Evolutionary conservation across 2,329 filamentous ascomycete species (phyloP).

Genomic region (Lecanosticta acicola): DNA sequence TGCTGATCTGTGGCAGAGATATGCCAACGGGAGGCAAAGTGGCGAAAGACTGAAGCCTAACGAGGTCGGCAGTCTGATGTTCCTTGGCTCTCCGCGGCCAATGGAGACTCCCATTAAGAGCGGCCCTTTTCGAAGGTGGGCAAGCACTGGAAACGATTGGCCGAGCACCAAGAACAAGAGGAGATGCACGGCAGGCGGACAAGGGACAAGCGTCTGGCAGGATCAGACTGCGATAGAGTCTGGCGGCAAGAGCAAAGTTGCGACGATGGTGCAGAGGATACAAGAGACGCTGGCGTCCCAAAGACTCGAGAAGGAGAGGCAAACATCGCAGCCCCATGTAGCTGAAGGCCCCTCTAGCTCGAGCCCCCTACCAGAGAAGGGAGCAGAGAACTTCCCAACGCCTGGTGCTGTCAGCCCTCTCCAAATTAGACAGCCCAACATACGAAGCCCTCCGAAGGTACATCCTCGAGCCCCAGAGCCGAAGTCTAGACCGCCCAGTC

Average conservation of each 20-base stretch:
- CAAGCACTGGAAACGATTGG: constrained; percentile 47
- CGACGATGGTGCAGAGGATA: constrained; percentile 40
- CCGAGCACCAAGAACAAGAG: constrained; percentile 39
- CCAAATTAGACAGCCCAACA: constrained; percentile 12
- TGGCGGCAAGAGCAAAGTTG: constrained; percentile 29
- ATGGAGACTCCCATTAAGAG: constrained; percentile 41
- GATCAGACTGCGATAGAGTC: constrained; percentile 30
- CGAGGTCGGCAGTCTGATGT: constrained; percentile 41
- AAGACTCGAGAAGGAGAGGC: constrained; percentile 20
- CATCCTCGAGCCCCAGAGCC: constrained; percentile 1
- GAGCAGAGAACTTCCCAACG: constrained; percentile 12
- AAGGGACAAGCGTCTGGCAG: constrained; percentile 33
- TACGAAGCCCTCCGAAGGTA: constrained; percentile 8
- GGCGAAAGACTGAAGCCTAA: constrained; percentile 36
- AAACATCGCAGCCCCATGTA: constrained; percentile 8
- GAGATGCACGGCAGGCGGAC: constrained; percentile 32
- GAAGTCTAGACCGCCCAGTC: constrained; percentile 9
- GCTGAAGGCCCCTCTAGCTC: constrained; percentile 42
- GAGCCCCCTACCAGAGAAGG: constrained; percentile 40
- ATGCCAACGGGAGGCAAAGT: constrained; percentile 34
- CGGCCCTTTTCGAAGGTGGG: constrained; percentile 45
- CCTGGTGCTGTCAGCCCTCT: constrained; percentile 17
- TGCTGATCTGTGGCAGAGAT: constrained; percentile 44
- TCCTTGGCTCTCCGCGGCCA: constrained; percentile 44
- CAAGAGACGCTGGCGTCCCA: constrained; percentile 40